phyloP scores from a whole-genome alignment of 805 yeast genomes.

The Candida sakaeoensis region DNA sequence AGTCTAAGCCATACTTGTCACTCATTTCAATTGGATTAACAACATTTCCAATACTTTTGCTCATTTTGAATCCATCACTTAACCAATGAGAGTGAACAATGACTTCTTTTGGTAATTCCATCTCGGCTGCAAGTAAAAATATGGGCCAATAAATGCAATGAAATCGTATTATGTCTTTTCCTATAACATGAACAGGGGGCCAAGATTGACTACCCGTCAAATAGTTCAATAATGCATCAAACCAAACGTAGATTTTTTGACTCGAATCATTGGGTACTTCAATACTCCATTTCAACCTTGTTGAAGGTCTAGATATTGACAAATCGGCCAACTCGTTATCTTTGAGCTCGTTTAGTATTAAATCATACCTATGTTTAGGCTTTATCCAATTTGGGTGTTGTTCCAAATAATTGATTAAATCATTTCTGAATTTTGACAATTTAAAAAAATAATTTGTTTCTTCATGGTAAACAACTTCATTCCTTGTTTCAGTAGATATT shows the following conservation, averaged over 20 bases:
- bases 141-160: constrained; percentile 96
- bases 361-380: constrained; percentile 56
- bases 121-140: constrained; percentile 76
- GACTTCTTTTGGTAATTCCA: constrained; percentile 66
- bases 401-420: constrained; percentile 48
- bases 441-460: constrained; percentile 88
- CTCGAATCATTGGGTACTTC: constrained; percentile 75
- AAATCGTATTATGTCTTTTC: constrained; percentile 86
- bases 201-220: constrained; percentile 55
- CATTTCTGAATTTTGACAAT: constrained; percentile 55
- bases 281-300: constrained; percentile 85
- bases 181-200: constrained; percentile 82
- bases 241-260: constrained; percentile 93
- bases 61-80: constrained; percentile 86
- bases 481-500: constrained; percentile 66
- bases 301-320: constrained; percentile 81
- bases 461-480: constrained; percentile 67
- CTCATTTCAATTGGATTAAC: constrained; percentile 80
- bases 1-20: constrained; percentile 63
- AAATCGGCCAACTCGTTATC: constrained; percentile 53
- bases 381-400: constrained; percentile 55
- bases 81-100: constrained; percentile 96
- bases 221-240: constrained; percentile 89
- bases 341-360: constrained; percentile 57
- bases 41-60: constrained; percentile 88